phyloP scores from a whole-genome alignment of 2,329 filamentous ascomycete species.

The Aspergillus sojae region DNA sequence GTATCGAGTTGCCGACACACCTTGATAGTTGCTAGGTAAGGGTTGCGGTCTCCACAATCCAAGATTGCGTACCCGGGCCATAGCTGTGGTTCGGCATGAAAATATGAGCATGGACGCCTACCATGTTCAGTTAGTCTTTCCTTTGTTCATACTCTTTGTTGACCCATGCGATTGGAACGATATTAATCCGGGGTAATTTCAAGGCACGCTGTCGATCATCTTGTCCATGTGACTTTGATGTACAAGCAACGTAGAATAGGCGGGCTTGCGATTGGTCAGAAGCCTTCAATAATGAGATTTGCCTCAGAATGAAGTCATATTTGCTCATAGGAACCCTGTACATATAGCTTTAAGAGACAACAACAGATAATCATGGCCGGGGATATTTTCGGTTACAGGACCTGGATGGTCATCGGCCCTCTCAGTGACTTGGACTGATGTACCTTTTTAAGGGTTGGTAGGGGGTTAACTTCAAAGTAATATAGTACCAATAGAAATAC shows the following conservation, averaged over 20 bases:
- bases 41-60: not conserved
- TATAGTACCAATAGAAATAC: not conserved
- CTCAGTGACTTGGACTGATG: not conserved
- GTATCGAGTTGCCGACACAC: not conserved
- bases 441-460: not conserved
- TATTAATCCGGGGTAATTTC: not conserved
- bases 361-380: not conserved
- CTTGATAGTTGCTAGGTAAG: not conserved
- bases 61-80: not conserved
- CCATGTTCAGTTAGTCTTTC: not conserved
- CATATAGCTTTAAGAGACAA: not conserved
- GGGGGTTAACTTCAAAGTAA: not conserved
- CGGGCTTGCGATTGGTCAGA: not conserved
- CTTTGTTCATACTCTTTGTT: not conserved
- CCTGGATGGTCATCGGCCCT: not conserved
- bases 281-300: not conserved
- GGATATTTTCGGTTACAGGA: not conserved
- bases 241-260: not conserved
- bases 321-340: not conserved
- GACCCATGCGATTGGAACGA: not conserved
- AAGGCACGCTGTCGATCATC: not conserved
- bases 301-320: constrained; percentile 2
- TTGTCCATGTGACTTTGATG: not conserved
- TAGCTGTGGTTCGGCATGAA: not conserved
- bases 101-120: not conserved